Base-by-base conservation (phyloP, 2,329 filamentous ascomycete species). In the Emericellopsis cladophorae region DNA sequence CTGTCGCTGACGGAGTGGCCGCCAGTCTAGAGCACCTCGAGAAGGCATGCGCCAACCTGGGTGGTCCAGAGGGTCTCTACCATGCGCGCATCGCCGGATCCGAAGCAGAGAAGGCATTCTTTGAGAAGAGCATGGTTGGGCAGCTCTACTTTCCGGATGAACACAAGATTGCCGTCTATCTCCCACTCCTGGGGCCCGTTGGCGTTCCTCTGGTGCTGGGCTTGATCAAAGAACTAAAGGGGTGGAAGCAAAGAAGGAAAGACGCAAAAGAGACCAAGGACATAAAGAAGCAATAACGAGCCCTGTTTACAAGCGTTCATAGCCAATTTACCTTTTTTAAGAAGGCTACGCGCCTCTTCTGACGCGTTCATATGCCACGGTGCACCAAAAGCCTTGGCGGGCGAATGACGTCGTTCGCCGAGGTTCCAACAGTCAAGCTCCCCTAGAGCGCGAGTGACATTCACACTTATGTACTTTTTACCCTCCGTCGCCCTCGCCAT, bases 101-200 rank as follows among this genome's bases (percentile, higher is more conserved):
- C 3, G 87, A 93, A 55, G 90, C 88, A 0, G 92, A 98, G 58
- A 79, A 83, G 45, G 90, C 90, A 0, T 98, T 98, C 61, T 98
- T 98, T 51, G 92, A 98, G 62, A 94, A 94, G 63, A 94, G 85
- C 54, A 98, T 98, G 92, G 92, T 98, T 11, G 92, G 89, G 0
- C 92, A 96, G 64, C 81, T 96, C 2, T 98, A 96, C 60, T 98
- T 98, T 59, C 92, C 92, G 0, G 92, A 98, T 54, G 92, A 98
- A 64, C 92, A 98, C 60, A 98, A 96, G 61, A 77, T 98, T 21
- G 92, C 92, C 0, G 92, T 98, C 1, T 98, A 98, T 57, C 63
- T 98, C 51, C 92, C 92, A 1, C 65, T 98, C 10, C 64, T 98
- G 33, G 92, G 92, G 1, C 92, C 92, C 0, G 79, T 96, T 33